Conservation (phyloP, 352 stramenopile species). For the Phytophthora uliginosa region DNA sequence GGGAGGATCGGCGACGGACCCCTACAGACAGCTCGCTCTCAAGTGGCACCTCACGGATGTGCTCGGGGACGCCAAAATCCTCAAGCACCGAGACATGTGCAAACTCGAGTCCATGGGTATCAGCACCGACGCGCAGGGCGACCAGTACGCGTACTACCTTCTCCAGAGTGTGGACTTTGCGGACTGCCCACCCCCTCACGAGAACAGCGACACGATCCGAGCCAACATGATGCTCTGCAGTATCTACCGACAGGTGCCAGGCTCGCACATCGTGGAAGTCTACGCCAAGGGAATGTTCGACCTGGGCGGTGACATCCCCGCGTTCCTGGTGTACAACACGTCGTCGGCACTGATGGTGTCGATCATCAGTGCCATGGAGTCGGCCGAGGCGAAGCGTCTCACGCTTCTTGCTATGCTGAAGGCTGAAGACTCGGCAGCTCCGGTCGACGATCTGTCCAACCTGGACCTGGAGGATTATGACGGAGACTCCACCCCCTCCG, state of each 20-base stretch:
- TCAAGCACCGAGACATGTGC: conserved; percentile 58
- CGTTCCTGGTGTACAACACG: conserved; percentile 56
- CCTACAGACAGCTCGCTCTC: conserved; percentile 60
- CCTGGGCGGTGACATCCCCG: conserved; percentile 49
- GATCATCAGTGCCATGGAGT: conserved; percentile 39
- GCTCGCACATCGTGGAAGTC: conserved; percentile 40
- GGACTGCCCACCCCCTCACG: conserved; percentile 42
- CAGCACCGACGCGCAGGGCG: conserved; percentile 39
- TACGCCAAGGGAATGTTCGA: conserved; percentile 72
- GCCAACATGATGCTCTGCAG: conserved; percentile 67
- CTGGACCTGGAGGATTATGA: conserved; percentile 29
- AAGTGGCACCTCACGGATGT: conserved; percentile 56
- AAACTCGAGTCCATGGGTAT: conserved; percentile 65
- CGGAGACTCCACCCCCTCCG: conserved; percentile 1
- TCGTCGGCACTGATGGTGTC: conserved; percentile 52
- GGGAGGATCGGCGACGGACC: conserved; percentile 42
- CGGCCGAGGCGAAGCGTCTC: conserved; percentile 55
- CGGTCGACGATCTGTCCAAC: conserved; percentile 20
- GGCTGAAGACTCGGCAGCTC: conserved; percentile 14
- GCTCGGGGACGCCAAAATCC: conserved; percentile 39
- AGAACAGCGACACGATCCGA: conserved; percentile 46
- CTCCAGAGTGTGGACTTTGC: conserved; percentile 62
- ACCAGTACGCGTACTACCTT: conserved; percentile 56
- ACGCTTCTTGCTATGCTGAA: conserved; percentile 45
- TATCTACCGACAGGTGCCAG: conserved; percentile 60